Evolutionary conservation across 2,329 filamentous ascomycete species (phyloP).

Genomic region (Cordyceps tenuipes): DNA sequence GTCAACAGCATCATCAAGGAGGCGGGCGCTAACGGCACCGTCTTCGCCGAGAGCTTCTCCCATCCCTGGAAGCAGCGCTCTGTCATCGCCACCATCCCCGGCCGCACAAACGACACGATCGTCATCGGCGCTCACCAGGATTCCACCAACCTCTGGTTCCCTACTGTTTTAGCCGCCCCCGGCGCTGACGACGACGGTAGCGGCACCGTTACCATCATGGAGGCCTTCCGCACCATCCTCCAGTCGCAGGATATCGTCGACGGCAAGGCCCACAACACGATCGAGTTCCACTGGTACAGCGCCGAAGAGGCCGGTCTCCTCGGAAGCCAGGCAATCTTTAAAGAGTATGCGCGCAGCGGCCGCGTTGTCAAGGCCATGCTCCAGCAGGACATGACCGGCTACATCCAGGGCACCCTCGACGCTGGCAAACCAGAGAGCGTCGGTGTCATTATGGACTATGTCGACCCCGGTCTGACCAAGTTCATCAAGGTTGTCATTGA

Average conservation of each 20-base stretch:
- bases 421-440: constrained; percentile 77
- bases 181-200: constrained; percentile 95
- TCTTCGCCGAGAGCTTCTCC: constrained; percentile 62
- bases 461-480: constrained; percentile 70
- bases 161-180: constrained; percentile 73
- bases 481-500: constrained; percentile 89
- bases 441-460: constrained; percentile 87
- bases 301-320: constrained; percentile 83
- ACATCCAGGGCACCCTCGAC: constrained; percentile 71
- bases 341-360: constrained; percentile 62
- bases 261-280: constrained; percentile 70
- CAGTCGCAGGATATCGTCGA: constrained; percentile 59
- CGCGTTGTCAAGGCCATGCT: constrained; percentile 90
- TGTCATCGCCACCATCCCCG: constrained; percentile 86
- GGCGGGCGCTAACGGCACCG: constrained; percentile 61
- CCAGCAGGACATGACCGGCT: constrained; percentile 97
- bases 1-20: constrained; percentile 64
- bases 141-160: constrained; percentile 87
- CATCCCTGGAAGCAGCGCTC: constrained; percentile 87
- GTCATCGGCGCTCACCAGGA: constrained; percentile 92
- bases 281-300: constrained; percentile 96
- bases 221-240: constrained; percentile 76
- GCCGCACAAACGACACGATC: constrained; percentile 73
- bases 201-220: constrained; percentile 88
- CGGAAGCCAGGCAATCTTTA: constrained; percentile 85